These are phyloP conservation scores for Coniochaeta hoffmannii DNA, from an alignment of 2,329 filamentous ascomycete species.

Conservation along the genomic window DNA sequence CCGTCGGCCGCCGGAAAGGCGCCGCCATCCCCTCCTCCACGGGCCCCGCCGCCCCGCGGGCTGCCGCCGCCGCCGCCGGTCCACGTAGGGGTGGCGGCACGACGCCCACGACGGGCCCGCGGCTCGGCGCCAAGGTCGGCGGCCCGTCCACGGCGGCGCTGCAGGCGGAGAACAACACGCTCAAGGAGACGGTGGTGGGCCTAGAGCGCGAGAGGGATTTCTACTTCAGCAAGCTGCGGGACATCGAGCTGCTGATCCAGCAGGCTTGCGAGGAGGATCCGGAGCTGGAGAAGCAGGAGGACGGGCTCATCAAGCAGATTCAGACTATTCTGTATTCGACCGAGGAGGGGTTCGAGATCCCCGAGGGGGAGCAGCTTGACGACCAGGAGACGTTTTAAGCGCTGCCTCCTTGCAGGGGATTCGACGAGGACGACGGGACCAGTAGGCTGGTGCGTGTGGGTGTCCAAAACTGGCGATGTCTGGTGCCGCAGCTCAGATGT, in stretches of 20 bases:
- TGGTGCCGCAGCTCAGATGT: background rate
- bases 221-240: conserved; percentile 96
- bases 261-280: conserved; percentile 88
- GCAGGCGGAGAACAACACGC: conserved; percentile 74
- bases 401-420: background rate
- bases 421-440: too few relatives aligned
- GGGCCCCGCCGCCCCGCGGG: conserved; percentile 40
- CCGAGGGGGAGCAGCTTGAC: conserved; percentile 63
- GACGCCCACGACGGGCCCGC: conserved; percentile 52
- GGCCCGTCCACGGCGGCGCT: conserved; percentile 64
- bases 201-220: conserved; percentile 96
- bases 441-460: too few relatives aligned
- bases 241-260: conserved; percentile 93
- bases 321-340: conserved; percentile 96
- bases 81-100: conserved; percentile 49
- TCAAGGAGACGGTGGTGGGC: conserved; percentile 93
- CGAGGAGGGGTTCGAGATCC: conserved; percentile 88
- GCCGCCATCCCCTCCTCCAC: conserved; percentile 47
- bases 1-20: conserved; percentile 75
- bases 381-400: conserved; percentile 74
- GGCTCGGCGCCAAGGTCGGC: conserved; percentile 34
- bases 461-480: too few relatives aligned
- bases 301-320: conserved; percentile 88
- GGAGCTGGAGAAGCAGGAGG: conserved; percentile 88
- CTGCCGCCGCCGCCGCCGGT: conserved; percentile 42